These are phyloP conservation scores for Raffaelea albimanens DNA, from an alignment of 2,329 filamentous ascomycete species.

Conservation along the genomic window DNA sequence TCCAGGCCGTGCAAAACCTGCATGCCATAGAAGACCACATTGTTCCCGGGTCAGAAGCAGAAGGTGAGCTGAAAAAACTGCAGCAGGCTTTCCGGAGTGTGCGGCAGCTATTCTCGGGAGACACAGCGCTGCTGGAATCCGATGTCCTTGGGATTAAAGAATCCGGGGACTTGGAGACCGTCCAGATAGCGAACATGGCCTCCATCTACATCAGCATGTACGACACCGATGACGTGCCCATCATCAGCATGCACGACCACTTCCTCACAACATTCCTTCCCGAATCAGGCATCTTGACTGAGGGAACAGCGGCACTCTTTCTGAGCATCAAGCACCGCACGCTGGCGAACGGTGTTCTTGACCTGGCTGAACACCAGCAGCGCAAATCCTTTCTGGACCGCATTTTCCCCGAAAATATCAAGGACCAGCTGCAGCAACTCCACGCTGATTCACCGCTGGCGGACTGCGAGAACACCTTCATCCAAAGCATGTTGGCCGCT, in stretches of 20 bases:
- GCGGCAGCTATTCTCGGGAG: slow-evolving; percentile 23
- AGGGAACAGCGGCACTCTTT: slow-evolving; percentile 32
- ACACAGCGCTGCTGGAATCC: slow-evolving; percentile 25
- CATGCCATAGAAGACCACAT: slow-evolving; percentile 22
- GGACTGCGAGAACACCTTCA: slow-evolving; percentile 11
- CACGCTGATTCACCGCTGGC: slow-evolving; percentile 20
- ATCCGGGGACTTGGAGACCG: slow-evolving; percentile 26
- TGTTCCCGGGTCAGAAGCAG: slow-evolving; percentile 22
- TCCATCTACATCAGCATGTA: slow-evolving; percentile 32
- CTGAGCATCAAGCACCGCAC: slow-evolving; percentile 34
- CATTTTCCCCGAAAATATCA: slow-evolving; percentile 46
- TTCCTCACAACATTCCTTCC: slow-evolving; percentile 34
- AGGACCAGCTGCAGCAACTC: slow-evolving; percentile 32
- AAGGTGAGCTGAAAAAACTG: slow-evolving; percentile 23
- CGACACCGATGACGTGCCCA: slow-evolving; percentile 26
- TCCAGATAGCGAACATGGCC: slow-evolving; percentile 40
- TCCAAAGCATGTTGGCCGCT: slow-evolving; percentile 13
- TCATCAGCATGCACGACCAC: slow-evolving; percentile 32
- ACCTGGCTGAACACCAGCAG: slow-evolving; percentile 7
- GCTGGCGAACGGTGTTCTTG: slow-evolving; percentile 4
- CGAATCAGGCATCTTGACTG: slow-evolving; percentile 27
- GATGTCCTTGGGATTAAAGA: slow-evolving; percentile 30
- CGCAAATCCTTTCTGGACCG: slow-evolving; percentile 33
- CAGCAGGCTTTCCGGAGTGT: slow-evolving; percentile 22
- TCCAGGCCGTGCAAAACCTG: slow-evolving; percentile 26